Evolutionary conservation across 2,329 filamentous ascomycete species (phyloP).

Genomic region (Paracamarosporium sp.): DNA sequence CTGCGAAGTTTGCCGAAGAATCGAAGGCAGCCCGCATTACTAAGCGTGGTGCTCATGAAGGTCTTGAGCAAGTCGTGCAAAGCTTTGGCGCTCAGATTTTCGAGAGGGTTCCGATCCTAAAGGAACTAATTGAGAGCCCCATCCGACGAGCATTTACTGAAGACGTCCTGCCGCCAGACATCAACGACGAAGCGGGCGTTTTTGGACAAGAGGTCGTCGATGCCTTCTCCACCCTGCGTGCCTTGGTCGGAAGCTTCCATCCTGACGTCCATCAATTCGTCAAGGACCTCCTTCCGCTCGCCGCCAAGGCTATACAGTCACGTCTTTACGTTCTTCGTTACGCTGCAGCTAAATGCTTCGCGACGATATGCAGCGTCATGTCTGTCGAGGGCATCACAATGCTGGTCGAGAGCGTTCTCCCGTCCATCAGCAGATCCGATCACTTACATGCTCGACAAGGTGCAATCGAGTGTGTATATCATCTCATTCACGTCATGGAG

Average conservation of each 20-base stretch:
- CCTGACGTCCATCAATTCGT: constrained; percentile 78
- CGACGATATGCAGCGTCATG: constrained; percentile 96
- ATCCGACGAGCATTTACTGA: constrained; percentile 76
- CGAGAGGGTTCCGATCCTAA: constrained; percentile 82
- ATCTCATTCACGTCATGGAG: constrained; percentile 98
- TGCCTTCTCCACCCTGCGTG: constrained; percentile 89
- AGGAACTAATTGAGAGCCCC: constrained; percentile 80
- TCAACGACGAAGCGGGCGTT: constrained; percentile 73
- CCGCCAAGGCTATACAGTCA: constrained; percentile 87
- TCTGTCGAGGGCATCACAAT: constrained; percentile 95
- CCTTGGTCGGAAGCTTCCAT: constrained; percentile 89
- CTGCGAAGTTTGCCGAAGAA: constrained; percentile 87
- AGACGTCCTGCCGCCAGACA: constrained; percentile 71
- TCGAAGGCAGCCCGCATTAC: constrained; percentile 89
- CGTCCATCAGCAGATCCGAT: constrained; percentile 87
- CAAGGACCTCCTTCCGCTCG: constrained; percentile 80
- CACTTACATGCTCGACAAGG: constrained; percentile 91
- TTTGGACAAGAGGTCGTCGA: constrained; percentile 94
- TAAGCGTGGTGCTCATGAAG: constrained; percentile 90
- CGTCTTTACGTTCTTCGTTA: constrained; percentile 92
- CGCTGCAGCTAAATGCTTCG: constrained; percentile 95
- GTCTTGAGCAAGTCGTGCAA: constrained; percentile 82
- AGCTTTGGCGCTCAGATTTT: constrained; percentile 81
- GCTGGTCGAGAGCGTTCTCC: constrained; percentile 89
- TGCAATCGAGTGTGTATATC: constrained; percentile 93